Conservation (phyloP, 2,329 filamentous ascomycete species). For the Aspergillus amoenus region DNA sequence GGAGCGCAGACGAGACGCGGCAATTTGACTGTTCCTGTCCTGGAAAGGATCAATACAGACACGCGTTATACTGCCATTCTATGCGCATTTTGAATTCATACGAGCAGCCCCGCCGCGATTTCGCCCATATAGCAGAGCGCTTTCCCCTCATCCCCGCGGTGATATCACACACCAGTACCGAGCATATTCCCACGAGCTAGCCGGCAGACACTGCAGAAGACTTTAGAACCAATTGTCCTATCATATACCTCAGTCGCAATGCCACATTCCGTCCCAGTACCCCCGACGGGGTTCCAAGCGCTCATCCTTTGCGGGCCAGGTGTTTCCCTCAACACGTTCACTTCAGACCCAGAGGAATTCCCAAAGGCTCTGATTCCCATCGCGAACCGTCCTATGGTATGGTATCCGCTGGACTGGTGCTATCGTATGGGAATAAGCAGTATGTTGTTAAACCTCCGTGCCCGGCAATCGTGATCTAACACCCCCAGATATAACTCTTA, state of each 20-base stretch:
- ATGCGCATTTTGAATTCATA: neutral
- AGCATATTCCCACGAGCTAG: neutral
- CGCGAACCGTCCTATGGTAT: slow-evolving; percentile 52
- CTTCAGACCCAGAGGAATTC: slow-evolving; percentile 48
- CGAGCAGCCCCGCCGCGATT: neutral
- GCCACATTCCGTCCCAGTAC: slow-evolving; percentile 48
- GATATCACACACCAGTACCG: slow-evolving; percentile 12
- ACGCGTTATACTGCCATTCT: neutral
- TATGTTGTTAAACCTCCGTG: slow-evolving; percentile 23
- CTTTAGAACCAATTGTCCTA: neutral
- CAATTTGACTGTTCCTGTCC: neutral
- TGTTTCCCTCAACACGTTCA: slow-evolving; percentile 51
- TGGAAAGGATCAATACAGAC: neutral
- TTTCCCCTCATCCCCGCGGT: slow-evolving; percentile 10
- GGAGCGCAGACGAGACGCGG: neutral
- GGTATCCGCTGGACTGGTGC: slow-evolving; percentile 50
- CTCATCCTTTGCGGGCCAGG: slow-evolving; percentile 51
- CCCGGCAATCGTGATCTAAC: slow-evolving; percentile 2
- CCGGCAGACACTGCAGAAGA: neutral
- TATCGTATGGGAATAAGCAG: slow-evolving; percentile 50
- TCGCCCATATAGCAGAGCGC: neutral
- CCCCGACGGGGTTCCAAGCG: slow-evolving; percentile 54
- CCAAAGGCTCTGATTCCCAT: slow-evolving; percentile 52
- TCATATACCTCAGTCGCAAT: slow-evolving; percentile 15
- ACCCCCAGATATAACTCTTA: slow-evolving; percentile 45